Evolutionary conservation across 352 stramenopile genomes (phyloP).

Genomic region (Phytophthora ohioensis): DNA sequence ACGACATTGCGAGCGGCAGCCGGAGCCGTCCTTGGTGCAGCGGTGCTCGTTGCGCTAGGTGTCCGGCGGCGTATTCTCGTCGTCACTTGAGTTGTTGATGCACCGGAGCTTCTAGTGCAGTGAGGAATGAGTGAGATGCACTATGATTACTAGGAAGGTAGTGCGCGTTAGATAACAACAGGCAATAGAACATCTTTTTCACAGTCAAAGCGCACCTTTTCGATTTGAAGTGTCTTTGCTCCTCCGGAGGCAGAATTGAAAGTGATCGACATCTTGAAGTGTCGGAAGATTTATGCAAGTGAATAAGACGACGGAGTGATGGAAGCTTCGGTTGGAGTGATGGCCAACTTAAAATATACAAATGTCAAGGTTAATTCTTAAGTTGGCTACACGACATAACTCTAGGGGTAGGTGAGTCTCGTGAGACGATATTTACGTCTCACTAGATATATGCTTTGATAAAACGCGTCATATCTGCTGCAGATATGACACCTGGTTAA

Average conservation of each 20-base stretch:
- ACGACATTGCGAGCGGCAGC: too few species aligned
- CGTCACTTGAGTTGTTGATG: not conserved
- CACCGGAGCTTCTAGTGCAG: not conserved
- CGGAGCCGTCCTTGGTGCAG: not conserved
- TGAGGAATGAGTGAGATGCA: not conserved
- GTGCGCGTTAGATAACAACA: not conserved
- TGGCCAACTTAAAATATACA: slow-evolving; percentile 2
- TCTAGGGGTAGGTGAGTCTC: not conserved
- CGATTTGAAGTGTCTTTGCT: not conserved
- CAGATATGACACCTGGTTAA: not conserved
- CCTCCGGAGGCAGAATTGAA: not conserved
- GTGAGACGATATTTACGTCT: not conserved
- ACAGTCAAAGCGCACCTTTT: not conserved
- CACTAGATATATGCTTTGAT: not conserved
- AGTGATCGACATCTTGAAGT: not conserved
- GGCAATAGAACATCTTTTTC: not conserved
- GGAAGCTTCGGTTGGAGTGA: not conserved
- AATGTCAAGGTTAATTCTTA: not conserved
- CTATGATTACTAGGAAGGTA: not conserved
- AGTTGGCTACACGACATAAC: slow-evolving; percentile 9
- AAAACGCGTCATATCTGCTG: not conserved
- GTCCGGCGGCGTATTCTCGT: slow-evolving; percentile 10
- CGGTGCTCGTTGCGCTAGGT: not conserved
- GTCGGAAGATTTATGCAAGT: slow-evolving; percentile 2
- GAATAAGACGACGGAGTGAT: not conserved